phyloP scores from a whole-genome alignment of 192 early-diverging fungal species.

The Backusella morwellensis region DNA sequence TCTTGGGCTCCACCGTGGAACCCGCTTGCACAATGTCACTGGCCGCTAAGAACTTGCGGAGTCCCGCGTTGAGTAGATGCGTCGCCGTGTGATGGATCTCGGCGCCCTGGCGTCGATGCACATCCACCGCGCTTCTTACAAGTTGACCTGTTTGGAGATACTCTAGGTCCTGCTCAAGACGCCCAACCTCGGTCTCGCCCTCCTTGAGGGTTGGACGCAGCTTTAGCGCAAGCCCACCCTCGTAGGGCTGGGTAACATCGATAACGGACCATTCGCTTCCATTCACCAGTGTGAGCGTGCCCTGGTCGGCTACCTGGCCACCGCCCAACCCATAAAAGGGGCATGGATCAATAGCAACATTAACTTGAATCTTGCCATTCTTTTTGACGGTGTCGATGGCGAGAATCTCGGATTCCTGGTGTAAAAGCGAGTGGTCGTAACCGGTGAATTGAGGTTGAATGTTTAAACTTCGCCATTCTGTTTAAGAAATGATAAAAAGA shows the following conservation, averaged over 20 bases:
- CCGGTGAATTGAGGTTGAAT: constrained; percentile 49
- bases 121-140: constrained; percentile 42
- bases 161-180: constrained; percentile 30
- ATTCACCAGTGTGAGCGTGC: constrained; percentile 36
- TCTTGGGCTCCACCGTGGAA: constrained; percentile 46
- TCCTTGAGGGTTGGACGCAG: constrained; percentile 19
- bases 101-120: constrained; percentile 37
- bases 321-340: constrained; percentile 63
- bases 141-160: constrained; percentile 41
- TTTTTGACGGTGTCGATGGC: constrained; percentile 32
- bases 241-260: constrained; percentile 50
- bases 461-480: constrained; percentile 32
- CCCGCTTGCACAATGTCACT: constrained; percentile 52
- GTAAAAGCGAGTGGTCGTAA: constrained; percentile 42
- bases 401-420: constrained; percentile 38
- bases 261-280: constrained; percentile 42
- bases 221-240: constrained; percentile 44
- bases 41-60: constrained; percentile 40
- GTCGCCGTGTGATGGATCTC: constrained; percentile 60
- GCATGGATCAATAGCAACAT: constrained; percentile 52
- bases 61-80: constrained; percentile 54
- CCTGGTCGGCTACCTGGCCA: constrained; percentile 53
- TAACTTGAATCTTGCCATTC: constrained; percentile 38
- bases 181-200: not conserved
- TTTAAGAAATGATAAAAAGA: not conserved